These are phyloP conservation scores for Penicillium psychrofluorescens DNA, from an alignment of 495 filamentous ascomycete species.

Conservation along the genomic window DNA sequence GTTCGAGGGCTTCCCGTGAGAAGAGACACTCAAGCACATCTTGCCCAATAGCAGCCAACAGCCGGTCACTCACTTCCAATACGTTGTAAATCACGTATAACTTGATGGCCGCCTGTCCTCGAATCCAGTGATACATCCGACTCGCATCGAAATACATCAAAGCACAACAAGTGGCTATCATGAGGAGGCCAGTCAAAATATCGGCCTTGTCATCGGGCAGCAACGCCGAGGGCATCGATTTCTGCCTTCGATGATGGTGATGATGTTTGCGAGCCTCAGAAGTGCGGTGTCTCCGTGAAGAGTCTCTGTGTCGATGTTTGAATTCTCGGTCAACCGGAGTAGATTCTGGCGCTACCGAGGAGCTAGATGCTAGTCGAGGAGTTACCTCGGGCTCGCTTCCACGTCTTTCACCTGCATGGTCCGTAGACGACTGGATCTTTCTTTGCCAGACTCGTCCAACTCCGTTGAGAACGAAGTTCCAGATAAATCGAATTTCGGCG, in stretches of 20 bases:
- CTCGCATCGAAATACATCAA: conserved; percentile 93
- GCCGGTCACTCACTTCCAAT: conserved; percentile 78
- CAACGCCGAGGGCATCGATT: conserved; percentile 76
- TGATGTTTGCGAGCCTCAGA: conserved; percentile 34
- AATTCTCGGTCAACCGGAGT: conserved; percentile 15
- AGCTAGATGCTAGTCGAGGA: conserved; percentile 8
- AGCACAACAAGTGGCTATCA: conserved; percentile 73
- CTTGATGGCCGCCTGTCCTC: conserved; percentile 94
- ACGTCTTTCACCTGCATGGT: conserved; percentile 8
- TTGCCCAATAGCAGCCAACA: conserved; percentile 86
- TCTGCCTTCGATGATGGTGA: conserved; percentile 73
- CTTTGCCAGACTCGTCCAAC: conserved; percentile 70
- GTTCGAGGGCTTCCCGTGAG: conserved; percentile 82
- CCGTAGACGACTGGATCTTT: conserved; percentile 29
- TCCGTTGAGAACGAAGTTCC: conserved; percentile 66
- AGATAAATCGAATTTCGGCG: conserved; percentile 60
- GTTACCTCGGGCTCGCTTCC: conserved; percentile 20
- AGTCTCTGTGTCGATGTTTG: conserved; percentile 12
- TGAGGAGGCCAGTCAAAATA: conserved; percentile 79
- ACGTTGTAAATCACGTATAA: conserved; percentile 98
- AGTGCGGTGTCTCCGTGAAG: conserved; percentile 20
- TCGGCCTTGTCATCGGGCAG: conserved; percentile 91
- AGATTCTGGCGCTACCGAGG: conserved; percentile 5
- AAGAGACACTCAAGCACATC: conserved; percentile 95
- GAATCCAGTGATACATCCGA: conserved; percentile 96